Evolutionary conservation across 768 basidiomycete genomes (phyloP), one percentile per base, ranked within the genome.

Genomic region (Russula griseocarnosa): DNA sequence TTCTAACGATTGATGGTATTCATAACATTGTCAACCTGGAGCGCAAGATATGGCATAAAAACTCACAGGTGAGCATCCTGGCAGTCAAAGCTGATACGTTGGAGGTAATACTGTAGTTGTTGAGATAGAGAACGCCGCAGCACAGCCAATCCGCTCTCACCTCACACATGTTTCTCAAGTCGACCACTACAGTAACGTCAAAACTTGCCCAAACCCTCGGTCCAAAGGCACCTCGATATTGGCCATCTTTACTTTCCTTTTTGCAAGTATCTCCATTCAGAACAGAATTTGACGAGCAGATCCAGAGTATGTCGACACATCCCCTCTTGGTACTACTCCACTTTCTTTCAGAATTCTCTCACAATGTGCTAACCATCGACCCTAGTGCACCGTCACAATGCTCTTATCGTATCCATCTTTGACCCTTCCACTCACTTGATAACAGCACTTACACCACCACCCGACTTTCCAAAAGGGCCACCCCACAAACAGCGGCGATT

Each of bases 371-470:
- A 36, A 63, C 24, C 40, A 22, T 34, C 22, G 13, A 22, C 30
- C 36, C 5, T 56, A 87, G 87, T 91, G 32, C 89, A 90, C 73
- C 76, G 92, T 2, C 91, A 93, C 71, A 93, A 93, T 73, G 85
- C 90, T 11, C 79, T 93, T 36, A 85, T 93, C 40, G 91, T 92
- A 34, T 90, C 90, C 2, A 74, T 93, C 18, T 90, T 92, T 66
- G 90, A 90, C 73, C 87, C 87, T 26, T 88, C 89, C 1, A 83
- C 84, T 0, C 83, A 87, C 68, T 84, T 86, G 68, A 82, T 87
- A 47, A 83, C 83, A 1, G 85, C 84, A 2, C 82, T 83, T 0
- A 85, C 88, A 0, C 83, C 86, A 9, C 86, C 88, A 1, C 80
- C 81, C n/a, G 76, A 85, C 44, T 71, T 77, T 1, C 81, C 86